Percentiles rank a stretch among this genome's conserved stretches.
Evolutionary conservation across 306 rosid species (phyloP).

Genomic region (Castanea crenata): DNA sequence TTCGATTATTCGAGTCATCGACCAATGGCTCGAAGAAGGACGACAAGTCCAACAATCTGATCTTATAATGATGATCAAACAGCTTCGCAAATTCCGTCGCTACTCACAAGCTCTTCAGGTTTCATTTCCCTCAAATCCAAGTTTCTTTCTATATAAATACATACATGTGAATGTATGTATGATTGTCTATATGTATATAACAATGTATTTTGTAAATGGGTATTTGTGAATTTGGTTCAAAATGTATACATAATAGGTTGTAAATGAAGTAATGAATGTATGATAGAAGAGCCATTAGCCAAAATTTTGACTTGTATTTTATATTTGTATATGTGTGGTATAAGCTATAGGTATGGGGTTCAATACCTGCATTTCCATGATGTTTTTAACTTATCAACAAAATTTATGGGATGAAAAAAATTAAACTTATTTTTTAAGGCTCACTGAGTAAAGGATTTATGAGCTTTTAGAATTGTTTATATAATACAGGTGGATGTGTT

Average conservation of each 20-base stretch:
- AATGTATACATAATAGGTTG: neutral
- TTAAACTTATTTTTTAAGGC: too few relatives aligned
- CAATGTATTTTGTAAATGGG: too few relatives aligned
- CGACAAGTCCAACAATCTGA: constrained; percentile 23
- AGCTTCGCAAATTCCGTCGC: constrained; percentile 48
- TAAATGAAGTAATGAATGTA: neutral
- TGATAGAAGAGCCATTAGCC: neutral
- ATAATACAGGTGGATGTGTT: too few relatives aligned
- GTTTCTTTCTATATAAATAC: neutral
- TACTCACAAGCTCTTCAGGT: constrained; percentile 74
- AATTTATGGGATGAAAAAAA: too few relatives aligned
- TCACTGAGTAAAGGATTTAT: too few relatives aligned
- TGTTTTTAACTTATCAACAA: too few relatives aligned
- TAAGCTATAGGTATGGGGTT: neutral
- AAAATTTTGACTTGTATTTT: neutral
- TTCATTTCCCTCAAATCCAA: neutral
- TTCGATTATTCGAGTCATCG: constrained; percentile 42
- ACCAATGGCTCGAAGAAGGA: constrained; percentile 64
- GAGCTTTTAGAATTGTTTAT: too few relatives aligned
- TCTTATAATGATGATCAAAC: constrained; percentile 30
- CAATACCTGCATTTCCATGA: too few relatives aligned
- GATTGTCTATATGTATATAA: neutral
- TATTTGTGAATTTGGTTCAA: neutral
- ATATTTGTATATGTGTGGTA: neutral
- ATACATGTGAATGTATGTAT: neutral